These are phyloP conservation scores for Astrocystis sublimbata DNA, from an alignment of 495 filamentous ascomycete genomes.

Conservation along the genomic window DNA sequence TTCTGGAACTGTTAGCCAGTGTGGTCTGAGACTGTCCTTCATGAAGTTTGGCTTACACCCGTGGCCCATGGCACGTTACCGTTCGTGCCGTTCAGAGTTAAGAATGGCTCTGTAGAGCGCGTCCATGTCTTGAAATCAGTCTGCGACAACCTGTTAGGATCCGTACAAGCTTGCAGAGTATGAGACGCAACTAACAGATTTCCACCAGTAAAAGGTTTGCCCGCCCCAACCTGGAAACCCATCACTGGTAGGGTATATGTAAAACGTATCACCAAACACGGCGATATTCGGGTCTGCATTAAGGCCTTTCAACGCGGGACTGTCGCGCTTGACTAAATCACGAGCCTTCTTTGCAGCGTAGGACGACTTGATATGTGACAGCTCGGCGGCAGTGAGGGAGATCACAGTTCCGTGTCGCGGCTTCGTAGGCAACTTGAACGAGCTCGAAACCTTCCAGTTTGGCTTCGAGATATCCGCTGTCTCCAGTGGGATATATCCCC, in stretches of 20 bases:
- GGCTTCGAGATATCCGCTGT: slow-evolving; percentile 25
- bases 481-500: slow-evolving; percentile 29
- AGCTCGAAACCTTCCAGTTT: slow-evolving; percentile 17
- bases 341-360: not conserved
- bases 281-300: slow-evolving; percentile 23
- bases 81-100: slow-evolving; percentile 12
- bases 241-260: slow-evolving; percentile 22
- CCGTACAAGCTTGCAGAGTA: not conserved
- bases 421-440: slow-evolving; percentile 18
- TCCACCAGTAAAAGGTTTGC: slow-evolving; percentile 23
- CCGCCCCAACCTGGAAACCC: slow-evolving; percentile 20
- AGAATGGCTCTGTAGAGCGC: slow-evolving; percentile 18
- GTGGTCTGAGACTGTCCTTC: not conserved
- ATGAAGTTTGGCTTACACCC: slow-evolving; percentile 7
- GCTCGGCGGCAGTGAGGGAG: slow-evolving; percentile 23
- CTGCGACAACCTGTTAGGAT: not conserved
- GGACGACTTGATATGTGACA: not conserved
- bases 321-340: slow-evolving; percentile 1
- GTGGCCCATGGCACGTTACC: slow-evolving; percentile 24
- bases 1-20: not conserved
- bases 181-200: slow-evolving; percentile 2
- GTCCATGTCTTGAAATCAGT: slow-evolving; percentile 18
- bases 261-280: slow-evolving; percentile 15
- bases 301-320: slow-evolving; percentile 12
- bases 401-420: slow-evolving; percentile 28